Base-by-base conservation (phyloP, 164 flowering plant species). In the Magnolia officinalis region DNA sequence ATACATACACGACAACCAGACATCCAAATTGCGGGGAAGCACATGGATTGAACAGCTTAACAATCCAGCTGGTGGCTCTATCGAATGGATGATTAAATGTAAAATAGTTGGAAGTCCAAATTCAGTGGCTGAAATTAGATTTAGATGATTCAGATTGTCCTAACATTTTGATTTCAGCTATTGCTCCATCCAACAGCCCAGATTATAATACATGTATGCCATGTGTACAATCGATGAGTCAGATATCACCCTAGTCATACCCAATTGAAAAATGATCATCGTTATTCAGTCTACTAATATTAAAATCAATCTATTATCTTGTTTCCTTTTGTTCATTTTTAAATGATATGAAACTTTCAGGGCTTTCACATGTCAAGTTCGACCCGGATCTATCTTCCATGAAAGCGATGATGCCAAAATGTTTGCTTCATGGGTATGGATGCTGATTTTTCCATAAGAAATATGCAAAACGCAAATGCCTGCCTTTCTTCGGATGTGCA, bases 351-450 rank as follows among this genome's bases (percentile, higher is more conserved):
- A 71, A 78, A 80, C 59, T 37, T 26, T 64, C 80, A 95, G 98
- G 86, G 77, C 78, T 71, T 95, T 88, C 82, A 95, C 98, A 18
- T 95, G 98, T 81, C 87, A 92, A 91, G 94, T 92, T 79, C 97
- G 97, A 75, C 98, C 99, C 29, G 99, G 99, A 73, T 95, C 99
- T 26, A 89, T 95, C 78, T 83, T 29, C 77, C 88, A 90, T 82
- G 99, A 95, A 85, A 77, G 74, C 37, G 85, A 75, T 79, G 99
- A 95, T 72, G 99, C 99, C 24, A 75, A 84, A 9, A 77, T 81
- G 71, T 95, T 92, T 86, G 97, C 98, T 74, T 92, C 96, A 70
- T 95, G 99, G 99, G 99, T 93, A 79, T 85, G 93, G 19, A 70
- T 66, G 63, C 72, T 13, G 11, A 52, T 50, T 70, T 70, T 68